phyloP scores from a whole-genome alignment of 31 red algal genomes.

The Asparagopsis taxiformis region DNA sequence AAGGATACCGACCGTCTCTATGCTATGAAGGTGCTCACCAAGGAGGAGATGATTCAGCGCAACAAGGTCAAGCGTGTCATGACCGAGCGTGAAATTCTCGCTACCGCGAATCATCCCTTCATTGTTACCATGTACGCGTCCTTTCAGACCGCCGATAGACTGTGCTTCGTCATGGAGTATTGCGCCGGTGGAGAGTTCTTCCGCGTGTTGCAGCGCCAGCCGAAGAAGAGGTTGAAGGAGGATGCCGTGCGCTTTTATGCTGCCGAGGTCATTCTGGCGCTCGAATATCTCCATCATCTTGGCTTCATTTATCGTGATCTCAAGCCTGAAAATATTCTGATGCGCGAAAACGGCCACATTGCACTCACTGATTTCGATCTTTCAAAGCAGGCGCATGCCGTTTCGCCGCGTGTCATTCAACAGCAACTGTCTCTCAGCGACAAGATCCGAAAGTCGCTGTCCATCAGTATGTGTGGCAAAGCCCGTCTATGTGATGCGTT shows the following conservation, averaged over 20 bases:
- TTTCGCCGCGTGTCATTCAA: constrained; percentile 77
- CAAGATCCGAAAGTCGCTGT: constrained; percentile 62
- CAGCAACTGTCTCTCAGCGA: constrained; percentile 60
- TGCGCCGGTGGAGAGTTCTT: constrained; percentile 93
- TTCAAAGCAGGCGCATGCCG: constrained; percentile 88
- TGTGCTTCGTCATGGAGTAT: constrained; percentile 97
- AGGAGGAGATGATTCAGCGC: constrained; percentile 92
- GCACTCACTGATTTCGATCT: constrained; percentile 95
- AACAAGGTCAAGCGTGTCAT: constrained; percentile 90
- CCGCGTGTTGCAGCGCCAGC: constrained; percentile 78
- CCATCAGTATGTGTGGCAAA: constrained; percentile 4
- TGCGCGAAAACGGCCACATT: constrained; percentile 87
- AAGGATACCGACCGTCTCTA: constrained; percentile 87
- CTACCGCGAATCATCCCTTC: constrained; percentile 93
- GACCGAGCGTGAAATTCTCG: constrained; percentile 88
- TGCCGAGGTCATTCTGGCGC: constrained; percentile 83
- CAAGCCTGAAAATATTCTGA: constrained; percentile 99
- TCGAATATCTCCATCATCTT: constrained; percentile 95
- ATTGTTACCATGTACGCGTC: constrained; percentile 94
- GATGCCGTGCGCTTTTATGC: constrained; percentile 91
- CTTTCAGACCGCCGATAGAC: constrained; percentile 86
- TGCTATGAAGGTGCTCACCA: constrained; percentile 92
- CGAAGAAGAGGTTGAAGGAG: constrained; percentile 84
- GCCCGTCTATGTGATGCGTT: neutral
- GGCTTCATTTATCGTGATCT: constrained; percentile 95